Base-by-base conservation (phyloP, 2,329 filamentous ascomycete genomes). In the Trichoderma endophyticum region DNA sequence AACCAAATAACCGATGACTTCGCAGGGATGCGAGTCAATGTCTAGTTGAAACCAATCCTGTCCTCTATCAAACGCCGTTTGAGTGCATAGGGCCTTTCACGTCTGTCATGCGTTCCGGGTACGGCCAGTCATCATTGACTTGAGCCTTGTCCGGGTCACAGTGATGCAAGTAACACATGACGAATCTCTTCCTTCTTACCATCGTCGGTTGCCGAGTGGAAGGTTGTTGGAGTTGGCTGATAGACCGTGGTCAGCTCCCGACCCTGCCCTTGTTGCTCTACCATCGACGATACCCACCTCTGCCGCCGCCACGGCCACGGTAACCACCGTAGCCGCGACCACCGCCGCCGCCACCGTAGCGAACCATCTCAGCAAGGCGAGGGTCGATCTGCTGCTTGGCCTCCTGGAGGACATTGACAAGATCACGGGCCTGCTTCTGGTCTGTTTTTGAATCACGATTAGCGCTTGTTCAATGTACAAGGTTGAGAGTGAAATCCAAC, bases 301-400 rank as follows among this genome's bases (percentile, higher is more conserved):
- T 84, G 77, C 85, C 84, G 76, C 81, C 82, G 67, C 84, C 83
- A 76, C 90, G 86, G 77, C 89, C 88, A 76, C 92, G 90, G 78
- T 91, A 91, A 78, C 93, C 90, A 79, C 92, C 90, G 78, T 89
- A 91, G 75, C 92, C 88, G 79, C 93, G 90, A 76, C 92, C 90
- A 75, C 92, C 89, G 73, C 94, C 94, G 72, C 93, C 93, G 75
- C 94, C 93, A 76, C 94, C 90, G 81, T 95, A 98, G 82, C 96
- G 93, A 77, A 90, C 91, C 96, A 99, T 98, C 87, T 99, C 96
- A 75, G 91, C 90, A 75, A 99, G 92, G 82, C 94, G 92, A 80
- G 96, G 96, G 80, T 98, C 96, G 83, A 99, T 95, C 84, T 97
- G 92, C 87, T 99, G 96, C 87, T 98, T 98, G 76, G 96, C 95